Evolutionary conservation across 192 early-diverging fungal species (phyloP).

Genomic region (Rhizoclosmatium globosum): DNA sequence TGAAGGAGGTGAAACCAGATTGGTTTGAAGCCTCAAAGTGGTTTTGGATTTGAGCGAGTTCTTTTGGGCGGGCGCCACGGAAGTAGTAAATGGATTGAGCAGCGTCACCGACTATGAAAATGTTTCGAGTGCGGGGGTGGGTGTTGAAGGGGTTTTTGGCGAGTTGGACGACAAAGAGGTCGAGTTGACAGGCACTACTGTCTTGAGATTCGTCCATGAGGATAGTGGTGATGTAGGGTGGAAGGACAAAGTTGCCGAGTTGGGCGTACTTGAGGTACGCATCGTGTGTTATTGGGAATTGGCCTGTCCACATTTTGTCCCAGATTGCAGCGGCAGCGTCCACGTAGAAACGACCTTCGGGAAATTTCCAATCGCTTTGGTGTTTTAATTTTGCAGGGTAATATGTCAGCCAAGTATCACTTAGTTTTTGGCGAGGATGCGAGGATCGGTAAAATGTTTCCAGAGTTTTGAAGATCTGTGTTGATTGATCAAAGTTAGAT

Average conservation of each 20-base stretch:
- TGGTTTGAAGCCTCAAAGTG: background rate
- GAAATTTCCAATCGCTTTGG: conserved; percentile 9
- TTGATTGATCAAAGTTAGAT: too few relatives aligned
- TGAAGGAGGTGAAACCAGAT: background rate
- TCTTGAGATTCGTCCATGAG: conserved; percentile 40
- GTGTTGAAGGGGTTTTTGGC: background rate
- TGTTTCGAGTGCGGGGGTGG: background rate
- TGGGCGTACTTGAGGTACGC: conserved; percentile 39
- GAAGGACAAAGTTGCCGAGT: conserved; percentile 16
- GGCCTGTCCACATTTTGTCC: conserved; percentile 27
- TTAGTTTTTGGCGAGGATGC: conserved; percentile 1
- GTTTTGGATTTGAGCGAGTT: conserved; percentile 28
- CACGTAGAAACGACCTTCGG: conserved; percentile 24
- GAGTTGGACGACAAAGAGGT: conserved; percentile 37
- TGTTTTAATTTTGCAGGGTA: conserved; percentile 35
- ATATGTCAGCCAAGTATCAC: conserved; percentile 17
- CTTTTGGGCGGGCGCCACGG: conserved; percentile 36
- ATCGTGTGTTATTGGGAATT: conserved; percentile 31
- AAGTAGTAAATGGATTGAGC: conserved; percentile 38
- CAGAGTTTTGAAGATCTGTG: conserved; percentile 37
- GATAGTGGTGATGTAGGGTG: conserved; percentile 15
- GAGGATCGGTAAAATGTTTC: conserved; percentile 27
- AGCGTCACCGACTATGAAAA: conserved; percentile 37
- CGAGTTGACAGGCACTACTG: conserved; percentile 33
- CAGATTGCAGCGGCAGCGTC: conserved; percentile 24